phyloP scores from a whole-genome alignment of 805 yeast genomes.

The Candida qinlingensis region DNA sequence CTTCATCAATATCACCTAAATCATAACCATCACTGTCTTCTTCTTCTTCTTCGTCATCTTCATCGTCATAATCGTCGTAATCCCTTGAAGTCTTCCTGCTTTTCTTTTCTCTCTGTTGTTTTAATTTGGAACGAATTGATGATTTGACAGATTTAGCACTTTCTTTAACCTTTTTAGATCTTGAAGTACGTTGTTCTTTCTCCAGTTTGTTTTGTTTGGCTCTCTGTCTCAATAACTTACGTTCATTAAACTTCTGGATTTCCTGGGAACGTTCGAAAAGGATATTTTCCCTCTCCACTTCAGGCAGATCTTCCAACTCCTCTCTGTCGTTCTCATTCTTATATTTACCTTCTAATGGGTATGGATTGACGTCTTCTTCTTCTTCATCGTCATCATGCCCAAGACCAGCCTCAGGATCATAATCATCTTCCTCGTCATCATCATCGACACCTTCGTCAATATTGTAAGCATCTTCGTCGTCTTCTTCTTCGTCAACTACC shows the following conservation, averaged over 20 bases:
- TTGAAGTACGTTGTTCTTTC: slow-evolving; percentile 30
- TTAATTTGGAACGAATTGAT: slow-evolving; percentile 64
- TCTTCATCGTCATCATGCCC: slow-evolving; percentile 33
- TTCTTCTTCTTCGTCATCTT: slow-evolving; percentile 43
- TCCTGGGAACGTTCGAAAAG: slow-evolving; percentile 91
- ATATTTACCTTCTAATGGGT: slow-evolving; percentile 90
- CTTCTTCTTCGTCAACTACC: slow-evolving; percentile 32
- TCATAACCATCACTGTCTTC: slow-evolving; percentile 30
- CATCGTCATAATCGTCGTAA: slow-evolving; percentile 38
- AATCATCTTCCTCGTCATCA: slow-evolving; percentile 38
- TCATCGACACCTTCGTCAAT: slow-evolving; percentile 30
- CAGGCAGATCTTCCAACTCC: slow-evolving; percentile 66
- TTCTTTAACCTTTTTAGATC: slow-evolving; percentile 24
- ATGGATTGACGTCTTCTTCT: slow-evolving; percentile 58
- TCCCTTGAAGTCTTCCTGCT: slow-evolving; percentile 29
- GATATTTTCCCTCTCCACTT: slow-evolving; percentile 86
- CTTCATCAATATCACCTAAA: slow-evolving; percentile 36
- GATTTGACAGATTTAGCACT: slow-evolving; percentile 32
- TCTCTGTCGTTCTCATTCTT: slow-evolving; percentile 75
- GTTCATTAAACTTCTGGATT: slow-evolving; percentile 82
- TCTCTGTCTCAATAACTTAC: slow-evolving; percentile 77
- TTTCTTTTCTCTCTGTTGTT: slow-evolving; percentile 68
- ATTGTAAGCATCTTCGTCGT: slow-evolving; percentile 29
- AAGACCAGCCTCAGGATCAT: slow-evolving; percentile 32
- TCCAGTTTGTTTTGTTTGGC: slow-evolving; percentile 49